A percentile compares a stretch with the other conserved stretches of the same genome.
Evolutionary conservation across 2,329 filamentous ascomycete genomes (phyloP).

Genomic region (Colletotrichum plurivorum): DNA sequence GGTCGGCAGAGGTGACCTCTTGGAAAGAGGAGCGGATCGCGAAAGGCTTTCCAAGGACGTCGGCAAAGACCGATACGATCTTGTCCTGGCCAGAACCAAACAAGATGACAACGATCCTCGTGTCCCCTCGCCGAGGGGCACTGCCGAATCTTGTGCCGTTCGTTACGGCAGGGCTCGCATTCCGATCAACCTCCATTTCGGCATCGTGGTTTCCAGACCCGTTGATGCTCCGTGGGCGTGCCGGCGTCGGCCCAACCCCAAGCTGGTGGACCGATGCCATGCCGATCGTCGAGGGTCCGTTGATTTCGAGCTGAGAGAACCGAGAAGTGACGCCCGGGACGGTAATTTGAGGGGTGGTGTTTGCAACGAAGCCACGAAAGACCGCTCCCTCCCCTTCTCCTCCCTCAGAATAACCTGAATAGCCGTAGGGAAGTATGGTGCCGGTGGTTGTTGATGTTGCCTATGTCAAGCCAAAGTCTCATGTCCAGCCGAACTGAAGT

Average conservation of each 20-base stretch:
- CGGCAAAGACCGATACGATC: conserved; percentile 82
- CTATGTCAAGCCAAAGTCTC: conserved; percentile 30
- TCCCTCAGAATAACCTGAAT: conserved; percentile 29
- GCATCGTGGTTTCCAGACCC: conserved; percentile 43
- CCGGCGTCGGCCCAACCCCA: conserved; percentile 51
- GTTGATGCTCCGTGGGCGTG: conserved; percentile 46
- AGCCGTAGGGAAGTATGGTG: conserved; percentile 33
- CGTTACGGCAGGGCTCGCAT: conserved; percentile 51
- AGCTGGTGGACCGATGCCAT: conserved; percentile 59
- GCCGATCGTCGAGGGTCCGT: conserved; percentile 16
- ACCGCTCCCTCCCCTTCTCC: conserved; percentile 38
- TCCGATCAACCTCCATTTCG: conserved; percentile 53
- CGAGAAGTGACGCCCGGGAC: conserved; percentile 29
- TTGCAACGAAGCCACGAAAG: conserved; percentile 18
- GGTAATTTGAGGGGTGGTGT: conserved; percentile 5
- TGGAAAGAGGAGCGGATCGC: conserved; percentile 70
- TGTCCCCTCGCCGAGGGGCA: conserved; percentile 66
- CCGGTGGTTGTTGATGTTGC: conserved; percentile 24
- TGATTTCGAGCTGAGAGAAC: conserved; percentile 35
- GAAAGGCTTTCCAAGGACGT: conserved; percentile 83
- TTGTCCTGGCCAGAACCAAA: conserved; percentile 80
- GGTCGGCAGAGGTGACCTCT: conserved; percentile 67
- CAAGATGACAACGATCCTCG: conserved; percentile 75
- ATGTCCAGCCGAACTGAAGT: conserved; percentile 35
- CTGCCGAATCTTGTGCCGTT: conserved; percentile 60